Conservation (phyloP, 768 basidiomycete genomes). For the Lactarius hatsudake region DNA sequence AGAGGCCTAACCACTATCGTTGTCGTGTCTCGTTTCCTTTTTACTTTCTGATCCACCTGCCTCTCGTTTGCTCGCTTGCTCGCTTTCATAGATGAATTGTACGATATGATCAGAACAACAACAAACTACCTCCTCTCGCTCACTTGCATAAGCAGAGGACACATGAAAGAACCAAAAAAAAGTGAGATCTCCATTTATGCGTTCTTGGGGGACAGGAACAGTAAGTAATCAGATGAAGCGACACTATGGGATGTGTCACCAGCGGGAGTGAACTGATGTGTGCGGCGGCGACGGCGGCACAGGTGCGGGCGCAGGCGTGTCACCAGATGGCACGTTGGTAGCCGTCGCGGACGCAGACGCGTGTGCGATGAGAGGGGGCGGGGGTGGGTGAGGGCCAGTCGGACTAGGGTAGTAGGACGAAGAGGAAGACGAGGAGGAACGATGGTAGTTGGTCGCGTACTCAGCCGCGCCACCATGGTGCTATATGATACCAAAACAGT, state of each 20-base stretch:
- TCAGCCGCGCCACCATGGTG: background rate
- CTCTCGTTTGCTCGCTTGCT: slow-evolving; percentile 15
- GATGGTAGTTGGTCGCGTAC: background rate
- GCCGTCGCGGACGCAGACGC: background rate
- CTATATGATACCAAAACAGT: background rate
- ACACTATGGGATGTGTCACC: background rate
- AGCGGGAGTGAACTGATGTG: background rate
- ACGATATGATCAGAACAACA: slow-evolving; percentile 16
- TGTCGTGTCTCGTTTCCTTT: background rate
- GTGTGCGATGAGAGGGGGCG: background rate
- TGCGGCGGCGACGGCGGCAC: background rate
- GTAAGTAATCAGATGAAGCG: no score
- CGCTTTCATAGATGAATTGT: slow-evolving; percentile 22
- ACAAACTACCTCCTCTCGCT: background rate
- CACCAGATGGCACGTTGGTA: background rate
- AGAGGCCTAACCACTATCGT: background rate
- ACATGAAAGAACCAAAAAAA: background rate
- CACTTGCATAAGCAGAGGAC: background rate
- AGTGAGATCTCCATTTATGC: background rate
- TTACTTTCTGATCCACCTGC: background rate
- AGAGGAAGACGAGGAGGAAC: background rate
- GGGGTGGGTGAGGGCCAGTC: background rate
- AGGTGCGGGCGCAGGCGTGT: background rate
- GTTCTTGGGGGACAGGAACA: background rate
- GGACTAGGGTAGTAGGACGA: background rate